Evolutionary conservation across 306 rosid species (phyloP).

Genomic region (Potentilla sterilis): DNA sequence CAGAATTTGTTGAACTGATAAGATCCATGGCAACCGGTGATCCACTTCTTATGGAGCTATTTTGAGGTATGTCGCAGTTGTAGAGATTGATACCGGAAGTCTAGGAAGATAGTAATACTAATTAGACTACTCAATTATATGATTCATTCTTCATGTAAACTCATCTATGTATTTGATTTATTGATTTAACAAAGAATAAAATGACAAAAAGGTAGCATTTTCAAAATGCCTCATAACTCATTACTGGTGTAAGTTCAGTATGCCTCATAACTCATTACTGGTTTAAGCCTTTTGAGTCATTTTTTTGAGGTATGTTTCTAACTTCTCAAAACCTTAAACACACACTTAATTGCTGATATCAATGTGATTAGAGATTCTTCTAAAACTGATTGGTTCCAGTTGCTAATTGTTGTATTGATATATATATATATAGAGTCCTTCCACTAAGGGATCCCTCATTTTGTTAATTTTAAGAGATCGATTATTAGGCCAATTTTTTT

Average conservation of each 20-base stretch:
- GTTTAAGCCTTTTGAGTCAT: background rate
- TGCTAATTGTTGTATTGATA: no score
- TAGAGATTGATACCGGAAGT: background rate
- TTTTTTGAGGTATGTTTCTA: background rate
- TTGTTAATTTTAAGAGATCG: no score
- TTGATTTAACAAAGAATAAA: background rate
- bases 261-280: no score
- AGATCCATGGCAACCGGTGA: conserved; percentile 81
- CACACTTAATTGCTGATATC: background rate
- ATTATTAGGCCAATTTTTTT: no score
- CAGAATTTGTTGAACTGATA: conserved; percentile 59
- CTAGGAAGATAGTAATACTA: conserved; percentile 31
- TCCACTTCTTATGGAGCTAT: conserved; percentile 74
- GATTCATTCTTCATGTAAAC: background rate
- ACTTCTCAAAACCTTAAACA: background rate
- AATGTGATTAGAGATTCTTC: background rate
- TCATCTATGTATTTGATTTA: background rate
- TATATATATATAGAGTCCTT: no score
- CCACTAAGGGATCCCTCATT: no score
- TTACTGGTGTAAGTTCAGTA: background rate
- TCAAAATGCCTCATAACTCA: background rate
- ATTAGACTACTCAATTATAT: conserved; percentile 10
- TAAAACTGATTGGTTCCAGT: background rate
- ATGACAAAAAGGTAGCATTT: background rate
- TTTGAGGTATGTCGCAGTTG: conserved; percentile 29